A percentile compares a stretch with the other conserved stretches of the same genome.
These are phyloP conservation scores for Aspergillus persii DNA, from an alignment of 2,329 filamentous ascomycete genomes.

Conservation along the genomic window DNA sequence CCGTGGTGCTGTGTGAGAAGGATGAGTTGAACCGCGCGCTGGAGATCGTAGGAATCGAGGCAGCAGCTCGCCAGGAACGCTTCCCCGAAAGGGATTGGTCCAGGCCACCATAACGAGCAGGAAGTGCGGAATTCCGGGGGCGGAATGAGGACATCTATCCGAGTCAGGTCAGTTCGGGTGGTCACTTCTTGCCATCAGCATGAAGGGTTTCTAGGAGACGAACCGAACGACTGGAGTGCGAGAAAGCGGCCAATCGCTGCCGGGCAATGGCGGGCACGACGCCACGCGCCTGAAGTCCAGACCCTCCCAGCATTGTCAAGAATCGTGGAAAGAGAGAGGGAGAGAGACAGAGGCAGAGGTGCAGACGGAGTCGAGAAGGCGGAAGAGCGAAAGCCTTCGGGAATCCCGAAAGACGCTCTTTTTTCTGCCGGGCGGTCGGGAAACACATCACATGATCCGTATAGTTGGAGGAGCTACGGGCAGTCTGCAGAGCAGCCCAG, in stretches of 20 bases:
- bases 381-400: not conserved
- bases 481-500: no score
- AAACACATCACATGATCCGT: not conserved
- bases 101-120: conserved; percentile 19
- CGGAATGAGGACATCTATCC: conserved; percentile 37
- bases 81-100: conserved; percentile 21
- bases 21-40: conserved; percentile 41
- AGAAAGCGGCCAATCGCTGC: conserved; percentile 26
- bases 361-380: no score
- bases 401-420: not conserved
- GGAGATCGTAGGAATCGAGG: conserved; percentile 22
- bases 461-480: not conserved
- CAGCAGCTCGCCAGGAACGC: conserved; percentile 22
- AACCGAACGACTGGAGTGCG: conserved; percentile 37
- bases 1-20: conserved; percentile 20
- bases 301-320: conserved; percentile 54
- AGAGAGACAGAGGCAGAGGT: not conserved
- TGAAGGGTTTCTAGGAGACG: conserved; percentile 13
- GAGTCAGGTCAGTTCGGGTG: conserved; percentile 13
- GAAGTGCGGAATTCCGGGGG: conserved; percentile 22
- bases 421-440: conserved; percentile 38
- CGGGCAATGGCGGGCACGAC: conserved; percentile 41
- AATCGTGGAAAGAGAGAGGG: conserved; percentile 4
- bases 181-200: not conserved
- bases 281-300: conserved; percentile 51